Conservation (phyloP, 1,284 basidiomycete species). For the Moesziomyces parantarcticus region DNA sequence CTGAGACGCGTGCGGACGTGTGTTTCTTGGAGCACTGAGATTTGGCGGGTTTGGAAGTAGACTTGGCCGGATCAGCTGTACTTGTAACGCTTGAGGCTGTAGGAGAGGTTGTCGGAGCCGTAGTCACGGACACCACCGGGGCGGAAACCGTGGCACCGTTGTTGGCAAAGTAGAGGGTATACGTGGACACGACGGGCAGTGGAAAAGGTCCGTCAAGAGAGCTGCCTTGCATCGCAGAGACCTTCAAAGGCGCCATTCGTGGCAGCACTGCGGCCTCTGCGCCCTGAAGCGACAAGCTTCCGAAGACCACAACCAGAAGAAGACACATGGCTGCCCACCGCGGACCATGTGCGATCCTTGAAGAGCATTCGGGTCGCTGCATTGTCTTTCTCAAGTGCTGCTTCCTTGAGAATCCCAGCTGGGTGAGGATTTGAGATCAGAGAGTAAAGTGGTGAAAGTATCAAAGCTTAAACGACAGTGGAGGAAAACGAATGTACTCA, state of each 20-base stretch:
- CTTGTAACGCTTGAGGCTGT: background rate
- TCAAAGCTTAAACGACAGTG: background rate
- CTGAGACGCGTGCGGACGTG: slow-evolving; percentile 9
- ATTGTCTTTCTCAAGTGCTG: background rate
- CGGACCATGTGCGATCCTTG: background rate
- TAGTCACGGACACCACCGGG: slow-evolving; percentile 6
- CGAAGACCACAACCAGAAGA: slow-evolving; percentile 1
- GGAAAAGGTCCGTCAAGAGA: slow-evolving; percentile 2
- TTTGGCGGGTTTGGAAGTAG: slow-evolving; percentile 5
- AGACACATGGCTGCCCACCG: slow-evolving; percentile 6
- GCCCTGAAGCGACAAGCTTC: background rate
- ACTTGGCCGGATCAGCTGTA: background rate
- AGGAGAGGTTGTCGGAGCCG: background rate
- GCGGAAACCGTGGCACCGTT: slow-evolving; percentile 11
- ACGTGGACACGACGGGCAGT: slow-evolving; percentile 22
- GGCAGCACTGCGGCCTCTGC: slow-evolving; percentile 18
- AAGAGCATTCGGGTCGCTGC: background rate
- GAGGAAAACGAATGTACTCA: slow-evolving; percentile 7
- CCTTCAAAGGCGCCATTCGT: slow-evolving; percentile 6
- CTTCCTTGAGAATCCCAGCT: background rate
- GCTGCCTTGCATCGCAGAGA: slow-evolving; percentile 1
- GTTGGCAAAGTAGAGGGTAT: slow-evolving; percentile 26
- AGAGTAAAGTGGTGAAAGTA: background rate
- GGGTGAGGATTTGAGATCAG: too few relatives aligned
- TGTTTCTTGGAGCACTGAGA: slow-evolving; percentile 16